Conservation (phyloP, 345 rosid genomes). For the Melastoma malabathricum region DNA sequence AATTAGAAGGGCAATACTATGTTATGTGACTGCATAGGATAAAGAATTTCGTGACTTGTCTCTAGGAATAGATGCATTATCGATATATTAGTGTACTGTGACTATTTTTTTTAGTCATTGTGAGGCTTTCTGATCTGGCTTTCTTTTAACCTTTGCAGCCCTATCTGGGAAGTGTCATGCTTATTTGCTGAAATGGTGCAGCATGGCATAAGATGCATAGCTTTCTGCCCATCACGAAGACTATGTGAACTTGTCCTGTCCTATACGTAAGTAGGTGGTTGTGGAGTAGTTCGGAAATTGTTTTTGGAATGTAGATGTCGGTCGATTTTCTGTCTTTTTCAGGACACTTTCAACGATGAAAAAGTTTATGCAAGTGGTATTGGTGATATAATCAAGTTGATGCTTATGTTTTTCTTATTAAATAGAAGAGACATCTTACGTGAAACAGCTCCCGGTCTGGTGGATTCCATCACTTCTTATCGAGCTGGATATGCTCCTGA, state of each 20-base stretch:
- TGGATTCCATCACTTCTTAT: conserved; percentile 56
- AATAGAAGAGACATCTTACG: too few species aligned
- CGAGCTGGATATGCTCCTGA: conserved; percentile 88
- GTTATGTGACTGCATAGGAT: too few species aligned
- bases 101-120: too few species aligned
- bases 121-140: too few species aligned
- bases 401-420: too few species aligned
- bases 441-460: conserved; percentile 63
- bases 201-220: conserved; percentile 92
- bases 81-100: too few species aligned
- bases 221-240: conserved; percentile 85
- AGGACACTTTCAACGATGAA: too few species aligned
- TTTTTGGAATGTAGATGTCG: not conserved
- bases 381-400: conserved; percentile 2
- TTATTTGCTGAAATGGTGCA: conserved; percentile 94
- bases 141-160: conserved; percentile 33
- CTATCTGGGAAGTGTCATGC: conserved; percentile 57
- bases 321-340: too few species aligned
- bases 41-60: too few species aligned
- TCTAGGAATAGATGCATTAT: too few species aligned
- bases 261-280: conserved; percentile 45
- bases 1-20: too few species aligned
- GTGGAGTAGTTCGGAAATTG: conserved; percentile 1
- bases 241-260: conserved; percentile 79
- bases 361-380: too few species aligned